These are phyloP conservation scores for Barbarea vulgaris DNA, from an alignment of 345 rosid species.

Conservation along the genomic window DNA sequence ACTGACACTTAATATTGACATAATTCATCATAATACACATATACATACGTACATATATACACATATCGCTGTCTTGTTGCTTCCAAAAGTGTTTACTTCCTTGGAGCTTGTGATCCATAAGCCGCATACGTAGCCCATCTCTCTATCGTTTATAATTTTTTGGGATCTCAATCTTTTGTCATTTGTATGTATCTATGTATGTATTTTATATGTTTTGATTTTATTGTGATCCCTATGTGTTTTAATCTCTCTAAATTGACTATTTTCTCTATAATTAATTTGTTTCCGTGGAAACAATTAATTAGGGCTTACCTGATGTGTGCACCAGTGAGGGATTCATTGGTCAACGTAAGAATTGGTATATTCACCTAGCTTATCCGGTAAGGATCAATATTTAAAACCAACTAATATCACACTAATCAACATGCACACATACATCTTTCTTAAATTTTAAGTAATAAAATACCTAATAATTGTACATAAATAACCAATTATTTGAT, in stretches of 20 bases:
- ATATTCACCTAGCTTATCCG: neutral
- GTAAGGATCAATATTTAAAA: neutral
- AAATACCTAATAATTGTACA: neutral
- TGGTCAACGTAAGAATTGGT: neutral
- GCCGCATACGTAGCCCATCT: slow-evolving; percentile 45
- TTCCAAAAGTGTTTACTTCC: slow-evolving; percentile 36
- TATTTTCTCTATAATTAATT: neutral
- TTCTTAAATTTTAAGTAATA: neutral
- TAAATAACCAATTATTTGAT: neutral
- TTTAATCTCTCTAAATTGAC: slow-evolving; percentile 18
- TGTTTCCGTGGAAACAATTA: neutral
- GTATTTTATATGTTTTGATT: neutral
- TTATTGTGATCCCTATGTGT: slow-evolving; percentile 17
- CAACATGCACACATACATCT: neutral
- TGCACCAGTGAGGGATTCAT: slow-evolving; percentile 1
- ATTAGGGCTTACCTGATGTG: slow-evolving; percentile 25
- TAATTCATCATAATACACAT: slow-evolving; percentile 14
- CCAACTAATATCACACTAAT: slow-evolving; percentile 6
- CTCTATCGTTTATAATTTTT: slow-evolving; percentile 36
- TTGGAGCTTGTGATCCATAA: slow-evolving; percentile 42
- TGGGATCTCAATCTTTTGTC: slow-evolving; percentile 18
- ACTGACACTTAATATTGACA: slow-evolving; percentile 32
- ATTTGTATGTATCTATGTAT: neutral
- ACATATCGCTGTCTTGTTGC: slow-evolving; percentile 32
- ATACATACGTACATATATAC: neutral